Conservation (phyloP, 139 green algal species). For the Tetraselmis striata region DNA sequence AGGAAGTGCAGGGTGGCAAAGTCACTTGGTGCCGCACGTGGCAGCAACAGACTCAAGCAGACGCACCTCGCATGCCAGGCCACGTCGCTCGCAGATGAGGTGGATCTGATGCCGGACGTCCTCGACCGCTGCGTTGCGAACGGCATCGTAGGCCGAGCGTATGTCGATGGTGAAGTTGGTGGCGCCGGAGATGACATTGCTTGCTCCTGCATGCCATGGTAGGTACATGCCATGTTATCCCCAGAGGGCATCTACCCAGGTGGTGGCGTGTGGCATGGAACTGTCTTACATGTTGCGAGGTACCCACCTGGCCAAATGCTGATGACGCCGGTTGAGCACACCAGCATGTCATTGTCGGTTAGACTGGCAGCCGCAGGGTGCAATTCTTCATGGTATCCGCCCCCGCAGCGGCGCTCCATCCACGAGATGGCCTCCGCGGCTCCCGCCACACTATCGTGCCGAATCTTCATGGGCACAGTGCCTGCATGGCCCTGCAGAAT, state of each 20-base stretch:
- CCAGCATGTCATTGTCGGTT: constrained; percentile 39
- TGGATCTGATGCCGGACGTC: constrained; percentile 22
- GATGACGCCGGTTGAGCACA: constrained; percentile 86
- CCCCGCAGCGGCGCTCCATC: constrained; percentile 62
- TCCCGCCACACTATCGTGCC: constrained; percentile 65
- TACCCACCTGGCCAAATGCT: constrained; percentile 60
- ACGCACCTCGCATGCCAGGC: background rate
- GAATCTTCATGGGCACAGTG: constrained; percentile 81
- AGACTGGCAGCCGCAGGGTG: background rate
- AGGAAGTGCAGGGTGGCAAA: too few species aligned
- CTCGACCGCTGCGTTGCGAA: constrained; percentile 21
- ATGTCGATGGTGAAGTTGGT: constrained; percentile 66
- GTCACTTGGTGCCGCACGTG: too few species aligned
- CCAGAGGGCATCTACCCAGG: too few species aligned
- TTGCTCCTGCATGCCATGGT: constrained; percentile 6
- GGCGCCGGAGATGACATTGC: constrained; percentile 80
- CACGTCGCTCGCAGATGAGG: constrained; percentile 2
- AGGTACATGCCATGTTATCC: too few species aligned
- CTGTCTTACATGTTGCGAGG: too few species aligned
- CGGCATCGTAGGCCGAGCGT: constrained; percentile 24
- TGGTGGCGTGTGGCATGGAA: too few species aligned
- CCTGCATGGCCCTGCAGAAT: constrained; percentile 84
- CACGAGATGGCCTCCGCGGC: constrained; percentile 53
- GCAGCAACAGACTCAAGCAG: too few species aligned
- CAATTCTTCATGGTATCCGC: constrained; percentile 23